A percentile compares a stretch with the other conserved stretches of the same genome.
These are phyloP conservation scores for Onygenales sp. DNA, from an alignment of 2,329 filamentous ascomycete species.

Conservation along the genomic window DNA sequence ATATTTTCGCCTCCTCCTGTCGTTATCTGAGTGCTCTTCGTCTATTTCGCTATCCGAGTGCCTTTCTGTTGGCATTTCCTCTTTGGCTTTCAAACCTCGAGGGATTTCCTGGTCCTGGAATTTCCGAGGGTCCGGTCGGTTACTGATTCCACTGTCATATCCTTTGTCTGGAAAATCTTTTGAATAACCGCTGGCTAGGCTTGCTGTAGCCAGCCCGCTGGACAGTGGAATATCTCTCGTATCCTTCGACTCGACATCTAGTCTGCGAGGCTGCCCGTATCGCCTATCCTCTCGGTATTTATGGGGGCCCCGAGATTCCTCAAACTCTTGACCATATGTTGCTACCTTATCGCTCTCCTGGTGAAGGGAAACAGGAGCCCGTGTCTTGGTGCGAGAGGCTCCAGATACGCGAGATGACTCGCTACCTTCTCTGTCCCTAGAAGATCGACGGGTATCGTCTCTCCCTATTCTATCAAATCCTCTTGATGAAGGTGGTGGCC, in stretches of 20 bases:
- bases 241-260: not conserved
- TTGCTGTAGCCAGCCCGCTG: constrained; percentile 27
- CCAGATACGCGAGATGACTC: constrained; percentile 29
- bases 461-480: constrained; percentile 23
- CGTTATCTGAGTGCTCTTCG: constrained; percentile 5
- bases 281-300: constrained; percentile 3
- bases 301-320: constrained; percentile 32
- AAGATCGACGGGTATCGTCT: constrained; percentile 10
- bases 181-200: constrained; percentile 26
- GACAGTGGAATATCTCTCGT: not conserved
- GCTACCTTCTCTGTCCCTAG: constrained; percentile 17
- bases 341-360: constrained; percentile 38
- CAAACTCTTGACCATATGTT: constrained; percentile 35
- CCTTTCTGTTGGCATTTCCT: not conserved
- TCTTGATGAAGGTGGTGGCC: constrained; percentile 29
- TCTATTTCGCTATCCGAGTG: constrained; percentile 1
- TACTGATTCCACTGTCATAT: constrained; percentile 12
- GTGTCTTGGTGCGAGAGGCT: constrained; percentile 24
- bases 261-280: not conserved
- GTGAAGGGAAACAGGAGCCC: constrained; percentile 36
- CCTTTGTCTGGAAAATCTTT: constrained; percentile 18
- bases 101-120: constrained; percentile 16
- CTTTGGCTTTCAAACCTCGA: not conserved
- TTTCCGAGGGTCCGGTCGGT: constrained; percentile 15
- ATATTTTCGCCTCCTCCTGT: constrained; percentile 1